Base-by-base conservation (phyloP, 202 grass and related monocot genomes). In the Bolboschoenoplectus hybrid region DNA sequence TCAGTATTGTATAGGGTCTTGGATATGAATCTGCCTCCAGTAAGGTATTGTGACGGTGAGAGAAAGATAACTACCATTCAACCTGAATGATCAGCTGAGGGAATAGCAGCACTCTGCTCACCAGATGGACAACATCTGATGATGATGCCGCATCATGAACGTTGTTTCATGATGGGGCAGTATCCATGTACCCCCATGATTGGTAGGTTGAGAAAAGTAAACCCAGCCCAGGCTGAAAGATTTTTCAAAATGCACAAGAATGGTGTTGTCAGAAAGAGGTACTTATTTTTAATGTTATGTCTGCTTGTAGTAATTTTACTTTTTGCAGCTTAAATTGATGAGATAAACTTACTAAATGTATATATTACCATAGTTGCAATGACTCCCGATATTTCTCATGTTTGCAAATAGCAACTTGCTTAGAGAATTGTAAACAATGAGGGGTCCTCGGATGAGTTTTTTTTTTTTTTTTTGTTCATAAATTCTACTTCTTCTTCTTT, bases 111-210 rank as follows among this genome's bases (percentile, higher is more conserved):
- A 7, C 85, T 97, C 78, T 90, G 92, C 82, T 97, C 26, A 26
- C 26, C 26, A 0, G 85, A 97, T 89, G 94, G 94, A 55, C 88
- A 92, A 49, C 90, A 97, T 79, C 87, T 97, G 5, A 89, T 92
- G 17, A 92, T 97, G 92, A 92, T 97, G 90, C 92, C 91, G 9
- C 94, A 97, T 74, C 90, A 90, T 13, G 90, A 97, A 57, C 83
- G 92, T 91, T 87, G 26, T 88, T 97, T 97, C 85, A 94, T 94
- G 94, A 97, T 94, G 92, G 89, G 94, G 94, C 92, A 97, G 69
- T 97, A 89, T 84, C 94, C 89, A 74, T 97, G 94, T 91, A 90
- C 81, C 94, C 92, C 0, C 91, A 88, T 80, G 90, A 94, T 43
- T 94, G 94, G 89, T 71, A 84, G 38, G 79, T 91, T 82, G 88